phyloP scores from a whole-genome alignment of 306 rosid species.

The Herpetospermum pedunculosum region DNA sequence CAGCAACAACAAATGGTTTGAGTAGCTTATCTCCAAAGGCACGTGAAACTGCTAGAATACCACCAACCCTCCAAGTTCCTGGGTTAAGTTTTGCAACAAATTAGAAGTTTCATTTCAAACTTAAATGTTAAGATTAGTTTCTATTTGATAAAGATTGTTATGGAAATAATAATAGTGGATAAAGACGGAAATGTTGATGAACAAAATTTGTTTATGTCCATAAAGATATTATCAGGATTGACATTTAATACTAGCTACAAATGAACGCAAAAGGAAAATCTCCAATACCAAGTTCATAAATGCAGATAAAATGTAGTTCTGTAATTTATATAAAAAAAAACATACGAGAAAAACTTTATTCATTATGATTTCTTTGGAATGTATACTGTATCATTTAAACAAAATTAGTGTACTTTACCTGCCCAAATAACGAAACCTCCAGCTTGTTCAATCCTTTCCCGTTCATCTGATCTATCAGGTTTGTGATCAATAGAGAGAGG shows the following conservation, averaged over 20 bases:
- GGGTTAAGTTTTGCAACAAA: constrained; percentile 14
- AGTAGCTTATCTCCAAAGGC: constrained; percentile 86
- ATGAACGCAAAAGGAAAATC: not conserved
- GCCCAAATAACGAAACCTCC: constrained; percentile 91
- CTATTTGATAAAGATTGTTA: not conserved
- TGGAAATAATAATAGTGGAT: not conserved
- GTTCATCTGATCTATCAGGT: constrained; percentile 86
- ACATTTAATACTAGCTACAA: not conserved
- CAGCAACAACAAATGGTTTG: constrained; percentile 78
- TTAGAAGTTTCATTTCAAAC: constrained; percentile 6
- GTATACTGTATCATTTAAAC: not conserved
- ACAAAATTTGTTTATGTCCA: not conserved
- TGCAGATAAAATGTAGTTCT: not conserved
- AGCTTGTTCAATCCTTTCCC: constrained; percentile 72
- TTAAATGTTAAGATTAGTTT: not conserved
- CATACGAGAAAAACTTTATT: not conserved
- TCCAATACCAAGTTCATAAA: not conserved
- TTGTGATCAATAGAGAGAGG: constrained; percentile 80
- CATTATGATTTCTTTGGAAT: not conserved
- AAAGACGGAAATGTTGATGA: not conserved
- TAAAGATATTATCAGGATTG: not conserved
- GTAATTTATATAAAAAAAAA: not conserved
- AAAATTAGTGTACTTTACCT: constrained; percentile 28
- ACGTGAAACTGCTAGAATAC: constrained; percentile 88
- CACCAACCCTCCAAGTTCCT: constrained; percentile 98